These are phyloP conservation scores for Trichoderma brevicompactum DNA, from an alignment of 2,329 filamentous ascomycete genomes.

Conservation along the genomic window DNA sequence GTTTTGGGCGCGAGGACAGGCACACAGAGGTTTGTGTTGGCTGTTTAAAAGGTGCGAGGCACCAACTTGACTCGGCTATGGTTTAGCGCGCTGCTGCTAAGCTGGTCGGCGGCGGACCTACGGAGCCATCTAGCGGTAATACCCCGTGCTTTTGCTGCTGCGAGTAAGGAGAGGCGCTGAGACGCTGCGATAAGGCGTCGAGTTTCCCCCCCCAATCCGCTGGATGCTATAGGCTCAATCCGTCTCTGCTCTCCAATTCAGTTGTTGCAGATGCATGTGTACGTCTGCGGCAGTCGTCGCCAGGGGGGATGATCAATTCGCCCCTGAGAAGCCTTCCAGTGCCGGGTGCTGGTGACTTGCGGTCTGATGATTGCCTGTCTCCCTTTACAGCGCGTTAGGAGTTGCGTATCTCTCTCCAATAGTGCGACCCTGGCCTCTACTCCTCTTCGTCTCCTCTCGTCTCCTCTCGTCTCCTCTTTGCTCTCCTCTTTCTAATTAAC, in stretches of 20 bases:
- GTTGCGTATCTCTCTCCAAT: not conserved
- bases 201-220: no score
- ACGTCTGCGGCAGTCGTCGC: not conserved
- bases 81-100: not conserved
- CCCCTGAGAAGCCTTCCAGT: not conserved
- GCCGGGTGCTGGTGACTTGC: slow-evolving; percentile 16
- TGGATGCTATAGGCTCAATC: no score
- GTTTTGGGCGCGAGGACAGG: slow-evolving; percentile 1
- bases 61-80: not conserved
- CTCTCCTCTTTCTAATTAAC: not conserved
- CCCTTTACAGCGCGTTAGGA: no score
- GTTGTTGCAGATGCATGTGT: not conserved
- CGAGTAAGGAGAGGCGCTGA: no score
- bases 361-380: slow-evolving; percentile 9
- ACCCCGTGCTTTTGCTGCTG: no score
- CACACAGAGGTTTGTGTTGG: not conserved
- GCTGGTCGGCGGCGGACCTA: no score
- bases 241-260: not conserved
- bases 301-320: slow-evolving; percentile 6
- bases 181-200: no score
- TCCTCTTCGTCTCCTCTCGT: not conserved
- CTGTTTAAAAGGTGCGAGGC: no score
- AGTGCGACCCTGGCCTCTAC: slow-evolving; percentile 1
- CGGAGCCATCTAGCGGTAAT: no score
- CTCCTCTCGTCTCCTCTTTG: not conserved